Conservation (phyloP, 108 stramenopile genomes). For the Conticribra guillardii region DNA sequence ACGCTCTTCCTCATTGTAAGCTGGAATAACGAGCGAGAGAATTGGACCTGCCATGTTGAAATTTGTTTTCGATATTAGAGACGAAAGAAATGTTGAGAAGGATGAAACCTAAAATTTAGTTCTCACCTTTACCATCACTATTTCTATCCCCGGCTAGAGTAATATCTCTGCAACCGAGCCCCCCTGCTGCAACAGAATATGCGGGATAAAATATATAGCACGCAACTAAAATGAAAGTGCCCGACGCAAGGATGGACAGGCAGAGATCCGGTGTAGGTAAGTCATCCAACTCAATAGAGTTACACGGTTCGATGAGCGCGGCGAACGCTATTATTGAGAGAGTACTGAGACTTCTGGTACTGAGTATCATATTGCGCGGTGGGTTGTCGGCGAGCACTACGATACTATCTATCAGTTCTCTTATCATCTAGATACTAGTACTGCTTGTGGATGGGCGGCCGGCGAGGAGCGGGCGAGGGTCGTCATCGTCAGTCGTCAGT, state of each 20-base stretch:
- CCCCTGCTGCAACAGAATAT: constrained; percentile 22
- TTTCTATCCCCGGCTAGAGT: constrained; percentile 22
- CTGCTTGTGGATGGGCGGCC: too few relatives aligned
- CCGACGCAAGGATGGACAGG: constrained; percentile 4
- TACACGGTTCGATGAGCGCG: constrained; percentile 9
- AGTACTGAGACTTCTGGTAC: too few relatives aligned
- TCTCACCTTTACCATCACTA: constrained; percentile 13
- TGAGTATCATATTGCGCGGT: too few relatives aligned
- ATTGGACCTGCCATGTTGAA: constrained; percentile 26
- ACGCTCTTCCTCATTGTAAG: constrained; percentile 94
- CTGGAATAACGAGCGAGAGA: constrained; percentile 90
- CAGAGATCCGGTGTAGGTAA: not conserved
- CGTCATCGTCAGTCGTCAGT: too few relatives aligned
- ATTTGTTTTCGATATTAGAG: not conserved
- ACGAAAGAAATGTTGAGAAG: too few relatives aligned
- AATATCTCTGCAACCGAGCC: constrained; percentile 33
- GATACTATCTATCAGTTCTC: too few relatives aligned
- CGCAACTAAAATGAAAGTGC: constrained; percentile 2
- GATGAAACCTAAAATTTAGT: not conserved
- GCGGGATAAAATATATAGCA: constrained; percentile 54
- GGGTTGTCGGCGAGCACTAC: too few relatives aligned
- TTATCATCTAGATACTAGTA: too few relatives aligned
- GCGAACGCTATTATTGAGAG: too few relatives aligned
- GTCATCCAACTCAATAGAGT: not conserved
- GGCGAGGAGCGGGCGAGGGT: too few relatives aligned